Percentiles rank a stretch among this genome's conserved stretches.
Evolutionary conservation across 768 basidiomycete genomes (phyloP).

Genomic region (Amanita exitialis): DNA sequence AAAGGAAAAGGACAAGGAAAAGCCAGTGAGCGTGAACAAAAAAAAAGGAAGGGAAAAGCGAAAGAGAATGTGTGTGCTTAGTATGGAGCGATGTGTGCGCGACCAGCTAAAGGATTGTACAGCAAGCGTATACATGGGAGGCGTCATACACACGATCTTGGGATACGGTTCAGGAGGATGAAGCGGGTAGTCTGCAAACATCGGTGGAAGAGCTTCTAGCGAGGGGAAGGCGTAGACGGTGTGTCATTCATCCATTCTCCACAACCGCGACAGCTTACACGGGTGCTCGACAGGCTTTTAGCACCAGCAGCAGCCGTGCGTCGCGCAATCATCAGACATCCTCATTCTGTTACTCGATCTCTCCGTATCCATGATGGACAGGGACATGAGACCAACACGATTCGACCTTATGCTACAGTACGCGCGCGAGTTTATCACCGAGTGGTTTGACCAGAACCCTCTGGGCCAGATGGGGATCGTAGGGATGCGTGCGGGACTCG

Average conservation of each 20-base stretch:
- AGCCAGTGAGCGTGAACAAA: constrained; percentile 37
- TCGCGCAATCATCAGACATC: constrained; percentile 93
- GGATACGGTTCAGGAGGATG: constrained; percentile 97
- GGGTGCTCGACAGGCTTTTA: constrained; percentile 40
- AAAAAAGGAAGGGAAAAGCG: constrained; percentile 46
- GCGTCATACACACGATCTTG: constrained; percentile 90
- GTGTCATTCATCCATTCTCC: constrained; percentile 11
- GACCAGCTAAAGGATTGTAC: constrained; percentile 1
- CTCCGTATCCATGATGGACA: constrained; percentile 86
- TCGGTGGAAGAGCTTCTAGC: constrained; percentile 89
- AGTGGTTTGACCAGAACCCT: constrained; percentile 99
- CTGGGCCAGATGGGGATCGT: constrained; percentile 94
- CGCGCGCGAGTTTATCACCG: constrained; percentile 81
- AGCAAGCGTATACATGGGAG: constrained; percentile 94
- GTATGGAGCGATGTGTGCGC: not conserved
- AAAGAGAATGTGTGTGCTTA: constrained; percentile 34
- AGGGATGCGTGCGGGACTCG: constrained; percentile 84
- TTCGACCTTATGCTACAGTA: constrained; percentile 89
- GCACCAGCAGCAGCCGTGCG: constrained; percentile 83
- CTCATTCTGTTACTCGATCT: constrained; percentile 88
- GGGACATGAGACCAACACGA: constrained; percentile 91
- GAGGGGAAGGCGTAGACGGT: constrained; percentile 77
- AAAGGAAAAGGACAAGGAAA: constrained; percentile 53
- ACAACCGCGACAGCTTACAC: not conserved
- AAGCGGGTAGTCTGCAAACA: constrained; percentile 79